A percentile compares a stretch with the other conserved stretches of the same genome.
These are phyloP conservation scores for Stephania japonica DNA, from an alignment of 164 flowering plant species.

Conservation along the genomic window DNA sequence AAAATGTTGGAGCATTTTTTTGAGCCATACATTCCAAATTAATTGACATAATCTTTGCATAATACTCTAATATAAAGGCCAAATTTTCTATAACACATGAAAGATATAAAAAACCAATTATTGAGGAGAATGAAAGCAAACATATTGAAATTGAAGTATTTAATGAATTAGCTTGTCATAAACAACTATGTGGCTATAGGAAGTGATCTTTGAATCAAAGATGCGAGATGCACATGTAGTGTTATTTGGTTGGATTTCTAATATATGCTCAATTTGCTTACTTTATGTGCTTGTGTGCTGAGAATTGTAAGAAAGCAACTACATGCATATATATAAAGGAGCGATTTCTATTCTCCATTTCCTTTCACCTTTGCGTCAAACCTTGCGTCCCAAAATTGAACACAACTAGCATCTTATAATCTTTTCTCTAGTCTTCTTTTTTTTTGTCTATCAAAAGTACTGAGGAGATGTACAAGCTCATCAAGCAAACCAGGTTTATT, in stretches of 20 bases:
- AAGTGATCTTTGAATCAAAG: too few relatives aligned
- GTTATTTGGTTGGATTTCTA: background rate
- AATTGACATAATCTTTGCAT: too few relatives aligned
- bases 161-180: too few relatives aligned
- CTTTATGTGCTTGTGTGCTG: background rate
- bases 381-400: background rate
- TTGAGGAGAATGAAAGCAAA: too few relatives aligned
- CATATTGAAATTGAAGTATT: too few relatives aligned
- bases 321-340: background rate
- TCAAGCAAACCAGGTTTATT: background rate
- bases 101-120: too few relatives aligned
- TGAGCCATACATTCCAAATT: too few relatives aligned
- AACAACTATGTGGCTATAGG: too few relatives aligned
- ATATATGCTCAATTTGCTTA: background rate
- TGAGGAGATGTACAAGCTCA: background rate
- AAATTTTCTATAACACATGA: too few relatives aligned
- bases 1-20: too few relatives aligned
- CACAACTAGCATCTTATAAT: background rate
- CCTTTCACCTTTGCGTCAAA: background rate
- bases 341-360: background rate
- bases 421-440: background rate
- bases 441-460: background rate
- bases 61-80: too few relatives aligned
- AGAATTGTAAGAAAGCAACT: background rate
- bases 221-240: too few relatives aligned